These are phyloP conservation scores for Litchi chinensis DNA, from an alignment of 345 rosid species.

Conservation along the genomic window DNA sequence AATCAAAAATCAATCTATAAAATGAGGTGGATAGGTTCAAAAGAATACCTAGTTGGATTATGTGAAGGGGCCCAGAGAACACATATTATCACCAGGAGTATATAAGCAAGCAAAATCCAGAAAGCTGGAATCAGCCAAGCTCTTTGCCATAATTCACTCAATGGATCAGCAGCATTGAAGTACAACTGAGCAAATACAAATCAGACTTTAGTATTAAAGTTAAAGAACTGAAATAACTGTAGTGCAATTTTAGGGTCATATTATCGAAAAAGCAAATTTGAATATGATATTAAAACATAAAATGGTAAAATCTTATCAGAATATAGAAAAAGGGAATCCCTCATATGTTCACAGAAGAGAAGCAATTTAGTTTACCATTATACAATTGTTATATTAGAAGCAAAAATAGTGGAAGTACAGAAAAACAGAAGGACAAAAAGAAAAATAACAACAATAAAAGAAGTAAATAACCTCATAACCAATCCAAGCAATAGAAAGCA, in stretches of 20 bases:
- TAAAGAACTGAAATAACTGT: background rate
- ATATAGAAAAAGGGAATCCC: background rate
- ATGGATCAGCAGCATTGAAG: conserved; percentile 53
- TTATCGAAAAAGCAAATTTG: background rate
- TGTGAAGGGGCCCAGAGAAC: conserved; percentile 52
- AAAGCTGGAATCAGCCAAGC: conserved; percentile 59
- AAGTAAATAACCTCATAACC: conserved; percentile 46
- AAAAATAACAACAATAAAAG: background rate
- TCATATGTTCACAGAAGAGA: background rate
- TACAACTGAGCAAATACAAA: conserved; percentile 38
- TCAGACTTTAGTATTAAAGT: conserved; percentile 6
- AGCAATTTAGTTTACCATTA: background rate
- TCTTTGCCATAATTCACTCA: conserved; percentile 51
- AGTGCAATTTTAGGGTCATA: background rate
- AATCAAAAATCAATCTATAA: background rate
- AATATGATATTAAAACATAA: background rate
- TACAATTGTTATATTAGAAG: background rate
- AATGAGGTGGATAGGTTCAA: background rate
- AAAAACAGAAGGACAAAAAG: background rate
- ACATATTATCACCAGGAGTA: conserved; percentile 47
- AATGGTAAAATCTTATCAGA: background rate
- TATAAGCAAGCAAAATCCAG: conserved; percentile 52
- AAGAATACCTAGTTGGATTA: conserved; percentile 44
- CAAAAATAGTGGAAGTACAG: conserved; percentile 1
- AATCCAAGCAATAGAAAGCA: conserved; percentile 54